phyloP scores from a whole-genome alignment of 768 basidiomycete species.

The Suillus placidus region DNA sequence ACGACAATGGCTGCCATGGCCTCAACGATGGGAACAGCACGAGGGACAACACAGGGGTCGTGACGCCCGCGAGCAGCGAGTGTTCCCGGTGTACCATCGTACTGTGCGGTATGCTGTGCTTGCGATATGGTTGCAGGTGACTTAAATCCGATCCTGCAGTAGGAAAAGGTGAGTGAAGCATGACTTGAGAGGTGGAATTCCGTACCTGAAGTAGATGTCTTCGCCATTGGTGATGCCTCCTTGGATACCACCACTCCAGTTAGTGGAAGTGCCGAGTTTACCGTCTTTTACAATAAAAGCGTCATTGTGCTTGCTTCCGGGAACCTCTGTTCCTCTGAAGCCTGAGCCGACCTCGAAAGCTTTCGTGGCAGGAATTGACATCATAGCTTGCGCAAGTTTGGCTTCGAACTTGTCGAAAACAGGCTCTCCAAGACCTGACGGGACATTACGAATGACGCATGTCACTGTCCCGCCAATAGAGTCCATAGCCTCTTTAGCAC shows the following conservation, averaged over 20 bases:
- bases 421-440: slow-evolving; percentile 93
- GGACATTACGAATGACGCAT: slow-evolving; percentile 90
- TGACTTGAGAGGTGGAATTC: slow-evolving; percentile 5
- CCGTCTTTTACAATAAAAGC: slow-evolving; percentile 74
- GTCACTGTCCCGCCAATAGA: slow-evolving; percentile 99
- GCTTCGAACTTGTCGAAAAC: slow-evolving; percentile 99
- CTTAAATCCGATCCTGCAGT: slow-evolving; percentile 88
- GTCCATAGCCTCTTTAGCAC: slow-evolving; percentile 87
- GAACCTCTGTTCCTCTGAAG: slow-evolving; percentile 91
- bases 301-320: slow-evolving; percentile 94
- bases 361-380: slow-evolving; percentile 98
- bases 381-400: slow-evolving; percentile 94
- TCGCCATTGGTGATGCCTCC: slow-evolving; percentile 98
- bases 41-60: slow-evolving; percentile 96
- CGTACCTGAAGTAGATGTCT: slow-evolving; percentile 94
- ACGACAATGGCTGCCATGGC: slow-evolving; percentile 95
- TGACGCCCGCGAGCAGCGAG: slow-evolving; percentile 93
- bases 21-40: slow-evolving; percentile 97
- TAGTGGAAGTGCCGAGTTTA: slow-evolving; percentile 79
- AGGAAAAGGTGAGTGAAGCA: slow-evolving; percentile 16
- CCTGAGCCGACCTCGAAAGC: slow-evolving; percentile 98
- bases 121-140: slow-evolving; percentile 98
- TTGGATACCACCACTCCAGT: slow-evolving; percentile 97
- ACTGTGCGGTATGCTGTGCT: slow-evolving; percentile 86
- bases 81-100: slow-evolving; percentile 86